Evolutionary conservation across 495 filamentous ascomycete genomes (phyloP).

Genomic region (Podospora sp.): DNA sequence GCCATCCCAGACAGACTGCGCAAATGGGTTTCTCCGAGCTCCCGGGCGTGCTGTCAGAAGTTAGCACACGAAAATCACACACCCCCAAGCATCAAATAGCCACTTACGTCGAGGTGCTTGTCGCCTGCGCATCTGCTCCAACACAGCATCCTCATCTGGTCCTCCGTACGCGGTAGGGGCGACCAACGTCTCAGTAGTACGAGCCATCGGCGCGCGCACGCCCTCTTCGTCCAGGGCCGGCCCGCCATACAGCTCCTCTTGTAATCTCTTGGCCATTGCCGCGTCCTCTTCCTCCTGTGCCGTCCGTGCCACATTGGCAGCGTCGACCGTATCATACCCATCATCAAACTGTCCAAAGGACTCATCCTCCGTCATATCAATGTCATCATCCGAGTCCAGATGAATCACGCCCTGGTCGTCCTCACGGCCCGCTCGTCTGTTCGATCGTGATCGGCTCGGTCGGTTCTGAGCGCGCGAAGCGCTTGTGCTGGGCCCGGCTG

Average conservation of each 20-base stretch:
- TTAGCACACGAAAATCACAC: not conserved
- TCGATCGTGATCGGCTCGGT: slow-evolving; percentile 25
- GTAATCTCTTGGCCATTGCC: slow-evolving; percentile 85
- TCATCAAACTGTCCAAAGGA: slow-evolving; percentile 36
- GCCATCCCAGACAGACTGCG: slow-evolving; percentile 82
- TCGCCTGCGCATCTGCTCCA: slow-evolving; percentile 66
- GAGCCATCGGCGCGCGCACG: slow-evolving; percentile 87
- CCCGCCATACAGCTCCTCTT: slow-evolving; percentile 80
- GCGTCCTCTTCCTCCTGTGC: slow-evolving; percentile 81
- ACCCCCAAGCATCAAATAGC: not conserved
- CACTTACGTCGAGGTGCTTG: slow-evolving; percentile 49
- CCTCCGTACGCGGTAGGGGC: slow-evolving; percentile 51
- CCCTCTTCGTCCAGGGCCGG: slow-evolving; percentile 53
- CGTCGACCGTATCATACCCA: slow-evolving; percentile 35
- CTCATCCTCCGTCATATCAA: slow-evolving; percentile 62
- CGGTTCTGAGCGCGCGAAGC: slow-evolving; percentile 13
- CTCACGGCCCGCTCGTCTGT: slow-evolving; percentile 42
- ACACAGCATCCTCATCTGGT: slow-evolving; percentile 46
- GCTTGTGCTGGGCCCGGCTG: slow-evolving; percentile 29
- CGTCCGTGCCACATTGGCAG: slow-evolving; percentile 43
- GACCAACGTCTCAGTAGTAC: slow-evolving; percentile 88
- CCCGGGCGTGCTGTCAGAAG: slow-evolving; percentile 10
- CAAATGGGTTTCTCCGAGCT: slow-evolving; percentile 64
- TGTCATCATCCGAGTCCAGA: slow-evolving; percentile 58
- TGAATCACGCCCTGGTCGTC: slow-evolving; percentile 66